Conservation (phyloP, 768 basidiomycete genomes). For the Rhizopogon rudus region DNA sequence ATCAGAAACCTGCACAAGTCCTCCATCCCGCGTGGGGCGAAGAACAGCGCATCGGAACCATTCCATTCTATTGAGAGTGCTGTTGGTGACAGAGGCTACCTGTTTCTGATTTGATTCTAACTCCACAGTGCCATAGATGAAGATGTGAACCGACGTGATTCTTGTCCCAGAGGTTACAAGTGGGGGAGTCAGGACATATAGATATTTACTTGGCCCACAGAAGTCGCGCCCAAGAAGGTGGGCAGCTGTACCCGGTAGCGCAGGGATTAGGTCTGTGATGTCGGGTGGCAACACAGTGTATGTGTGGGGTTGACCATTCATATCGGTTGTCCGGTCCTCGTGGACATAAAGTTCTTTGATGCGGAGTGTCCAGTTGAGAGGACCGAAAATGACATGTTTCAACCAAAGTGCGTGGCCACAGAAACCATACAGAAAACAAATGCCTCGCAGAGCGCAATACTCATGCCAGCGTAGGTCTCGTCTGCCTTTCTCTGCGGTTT, state of each 20-base stretch:
- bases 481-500: neutral
- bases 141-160: neutral
- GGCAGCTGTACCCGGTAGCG: neutral
- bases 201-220: neutral
- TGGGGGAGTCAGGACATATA: neutral
- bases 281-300: neutral
- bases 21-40: neutral
- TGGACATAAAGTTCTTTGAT: neutral
- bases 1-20: neutral
- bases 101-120: neutral
- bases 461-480: neutral
- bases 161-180: neutral
- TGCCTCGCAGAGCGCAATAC: neutral
- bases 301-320: neutral
- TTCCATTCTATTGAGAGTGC: neutral
- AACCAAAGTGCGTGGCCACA: neutral
- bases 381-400: neutral
- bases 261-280: neutral
- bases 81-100: neutral
- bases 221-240: neutral
- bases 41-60: neutral
- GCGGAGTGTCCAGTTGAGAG: neutral
- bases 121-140: neutral
- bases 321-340: neutral
- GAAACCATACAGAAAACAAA: neutral